These are phyloP conservation scores for Aspergillus egyptiacus DNA, from an alignment of 495 filamentous ascomycete species.

Conservation along the genomic window DNA sequence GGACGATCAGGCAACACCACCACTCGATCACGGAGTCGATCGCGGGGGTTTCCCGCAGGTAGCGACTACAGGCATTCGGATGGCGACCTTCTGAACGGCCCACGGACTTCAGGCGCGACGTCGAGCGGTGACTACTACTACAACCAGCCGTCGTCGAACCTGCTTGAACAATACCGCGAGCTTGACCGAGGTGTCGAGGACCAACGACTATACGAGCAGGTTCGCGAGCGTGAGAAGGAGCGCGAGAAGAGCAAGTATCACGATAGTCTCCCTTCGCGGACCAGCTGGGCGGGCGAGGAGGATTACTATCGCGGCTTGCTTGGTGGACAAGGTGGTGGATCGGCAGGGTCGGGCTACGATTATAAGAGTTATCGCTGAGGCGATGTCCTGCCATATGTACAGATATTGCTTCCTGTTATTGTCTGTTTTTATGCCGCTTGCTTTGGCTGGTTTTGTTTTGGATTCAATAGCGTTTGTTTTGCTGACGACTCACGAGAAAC, in stretches of 20 bases:
- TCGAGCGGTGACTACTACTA: constrained; percentile 30
- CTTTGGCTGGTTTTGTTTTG: neutral
- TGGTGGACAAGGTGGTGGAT: constrained; percentile 30
- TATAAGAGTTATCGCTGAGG: constrained; percentile 26
- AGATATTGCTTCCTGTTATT: constrained; percentile 4
- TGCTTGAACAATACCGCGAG: constrained; percentile 25
- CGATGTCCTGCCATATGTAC: constrained; percentile 1
- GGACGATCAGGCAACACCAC: constrained; percentile 9
- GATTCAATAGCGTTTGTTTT: constrained; percentile 4
- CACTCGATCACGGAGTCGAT: constrained; percentile 31
- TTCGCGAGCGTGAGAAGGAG: constrained; percentile 28
- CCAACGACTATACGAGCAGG: constrained; percentile 20
- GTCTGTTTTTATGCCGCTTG: neutral
- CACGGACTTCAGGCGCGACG: constrained; percentile 16
- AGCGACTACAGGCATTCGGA: constrained; percentile 39
- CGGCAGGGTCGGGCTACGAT: constrained; percentile 25
- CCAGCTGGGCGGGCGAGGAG: constrained; percentile 30
- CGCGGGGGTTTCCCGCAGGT: constrained; percentile 23
- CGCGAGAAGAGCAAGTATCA: constrained; percentile 26
- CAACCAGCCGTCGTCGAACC: constrained; percentile 19
- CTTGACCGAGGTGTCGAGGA: constrained; percentile 24
- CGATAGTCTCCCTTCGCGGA: constrained; percentile 18
- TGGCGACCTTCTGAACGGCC: constrained; percentile 27
- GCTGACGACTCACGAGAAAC: constrained; percentile 10
- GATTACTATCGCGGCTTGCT: constrained; percentile 39